Percentiles rank a stretch among this genome's conserved stretches.
phyloP scores from a whole-genome alignment of 75 land plant genomes.

The Pseudotsuga menziesii region DNA sequence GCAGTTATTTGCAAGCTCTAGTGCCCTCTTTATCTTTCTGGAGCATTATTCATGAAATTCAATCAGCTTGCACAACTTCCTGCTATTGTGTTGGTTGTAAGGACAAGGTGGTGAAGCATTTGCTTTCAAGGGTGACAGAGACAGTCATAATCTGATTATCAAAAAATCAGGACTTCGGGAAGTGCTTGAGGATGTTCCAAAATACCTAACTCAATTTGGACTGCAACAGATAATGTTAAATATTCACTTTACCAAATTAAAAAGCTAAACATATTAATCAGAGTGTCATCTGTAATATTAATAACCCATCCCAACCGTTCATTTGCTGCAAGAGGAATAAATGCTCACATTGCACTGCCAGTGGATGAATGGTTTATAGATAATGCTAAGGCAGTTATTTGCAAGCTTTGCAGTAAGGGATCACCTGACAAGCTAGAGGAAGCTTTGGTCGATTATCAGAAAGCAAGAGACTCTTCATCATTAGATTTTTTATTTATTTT shows the following conservation, averaged over 20 bases:
- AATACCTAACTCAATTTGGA: slow-evolving; percentile 50
- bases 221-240: slow-evolving; percentile 90
- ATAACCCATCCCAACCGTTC: slow-evolving; percentile 59
- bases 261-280: slow-evolving; percentile 54
- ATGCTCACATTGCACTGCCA: slow-evolving; percentile 69
- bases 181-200: slow-evolving; percentile 63
- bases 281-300: slow-evolving; percentile 48
- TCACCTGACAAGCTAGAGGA: slow-evolving; percentile 2
- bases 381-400: slow-evolving; percentile 67
- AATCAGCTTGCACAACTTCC: slow-evolving; percentile 66
- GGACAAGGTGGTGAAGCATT: slow-evolving; percentile 63
- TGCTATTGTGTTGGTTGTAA: slow-evolving; percentile 66
- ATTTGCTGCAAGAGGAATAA: slow-evolving; percentile 65
- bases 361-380: slow-evolving; percentile 82
- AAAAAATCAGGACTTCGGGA: slow-evolving; percentile 80
- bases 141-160: slow-evolving; percentile 72
- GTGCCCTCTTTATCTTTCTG: slow-evolving; percentile 80
- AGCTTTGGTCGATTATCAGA: not conserved
- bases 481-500: too few relatives aligned
- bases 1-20: too few relatives aligned
- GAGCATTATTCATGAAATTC: slow-evolving; percentile 71
- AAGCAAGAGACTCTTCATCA: too few relatives aligned
- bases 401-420: slow-evolving; percentile 41
- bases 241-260: slow-evolving; percentile 87
- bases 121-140: slow-evolving; percentile 72